phyloP scores from a whole-genome alignment of 345 rosid genomes.

The Odontarrhena argentea region DNA sequence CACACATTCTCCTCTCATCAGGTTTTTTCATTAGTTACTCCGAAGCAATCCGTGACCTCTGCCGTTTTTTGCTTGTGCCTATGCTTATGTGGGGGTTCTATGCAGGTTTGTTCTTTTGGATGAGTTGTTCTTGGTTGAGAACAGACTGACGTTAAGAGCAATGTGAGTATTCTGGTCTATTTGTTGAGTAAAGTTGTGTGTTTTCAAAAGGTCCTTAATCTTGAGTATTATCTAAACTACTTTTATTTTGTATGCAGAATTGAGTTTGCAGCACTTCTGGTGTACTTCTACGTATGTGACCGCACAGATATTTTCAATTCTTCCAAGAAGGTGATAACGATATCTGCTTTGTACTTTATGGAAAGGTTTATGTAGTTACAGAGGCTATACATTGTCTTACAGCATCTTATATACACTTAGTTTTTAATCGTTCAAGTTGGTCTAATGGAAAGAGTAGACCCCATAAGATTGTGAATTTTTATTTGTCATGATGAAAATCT shows the following conservation, averaged over 20 bases:
- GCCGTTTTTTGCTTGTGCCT: background rate
- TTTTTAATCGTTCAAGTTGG: background rate
- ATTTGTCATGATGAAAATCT: constrained; percentile 6
- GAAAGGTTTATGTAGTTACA: constrained; percentile 4
- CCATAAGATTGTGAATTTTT: constrained; percentile 3
- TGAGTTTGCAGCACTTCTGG: constrained; percentile 68
- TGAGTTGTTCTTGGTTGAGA: constrained; percentile 82
- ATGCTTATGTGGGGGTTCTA: constrained; percentile 12
- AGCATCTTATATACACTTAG: constrained; percentile 2
- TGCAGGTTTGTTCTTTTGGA: constrained; percentile 81
- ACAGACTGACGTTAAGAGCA: constrained; percentile 79
- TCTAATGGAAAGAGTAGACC: constrained; percentile 4
- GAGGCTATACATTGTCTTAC: constrained; percentile 10
- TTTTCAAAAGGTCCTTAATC: constrained; percentile 1
- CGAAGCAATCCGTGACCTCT: background rate
- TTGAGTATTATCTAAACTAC: background rate
- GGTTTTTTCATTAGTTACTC: constrained; percentile 9
- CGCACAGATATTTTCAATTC: constrained; percentile 83
- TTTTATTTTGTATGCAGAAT: constrained; percentile 52
- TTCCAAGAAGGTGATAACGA: constrained; percentile 66
- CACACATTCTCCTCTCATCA: constrained; percentile 61
- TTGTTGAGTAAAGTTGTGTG: constrained; percentile 4
- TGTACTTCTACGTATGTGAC: constrained; percentile 79
- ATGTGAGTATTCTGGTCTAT: constrained; percentile 54
- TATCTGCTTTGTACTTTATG: constrained; percentile 17